Evolutionary conservation across 1,284 basidiomycete genomes (phyloP).

Genomic region (Schizophyllum amplum): DNA sequence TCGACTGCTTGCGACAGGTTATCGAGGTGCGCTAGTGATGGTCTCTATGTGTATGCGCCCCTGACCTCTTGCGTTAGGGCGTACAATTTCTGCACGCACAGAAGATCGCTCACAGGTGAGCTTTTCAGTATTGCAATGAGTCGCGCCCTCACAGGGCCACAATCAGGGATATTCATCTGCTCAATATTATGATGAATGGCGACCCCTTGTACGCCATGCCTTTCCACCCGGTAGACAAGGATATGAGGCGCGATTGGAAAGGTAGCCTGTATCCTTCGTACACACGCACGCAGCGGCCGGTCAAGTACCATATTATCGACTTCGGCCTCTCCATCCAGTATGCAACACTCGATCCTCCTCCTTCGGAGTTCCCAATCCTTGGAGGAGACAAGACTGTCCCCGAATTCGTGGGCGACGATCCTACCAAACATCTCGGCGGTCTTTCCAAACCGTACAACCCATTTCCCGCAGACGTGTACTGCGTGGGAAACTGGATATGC

Average conservation of each 20-base stretch:
- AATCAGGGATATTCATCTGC: not conserved
- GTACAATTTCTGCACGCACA: not conserved
- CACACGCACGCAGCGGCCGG: constrained; percentile 22
- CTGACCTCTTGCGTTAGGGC: not conserved
- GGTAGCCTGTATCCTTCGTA: not conserved
- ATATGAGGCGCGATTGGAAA: not conserved
- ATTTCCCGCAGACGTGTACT: constrained; percentile 1
- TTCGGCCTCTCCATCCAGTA: constrained; percentile 24
- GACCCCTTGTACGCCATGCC: not conserved
- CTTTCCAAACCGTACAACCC: not conserved
- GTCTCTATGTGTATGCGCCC: not conserved
- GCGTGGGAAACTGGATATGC: constrained; percentile 1
- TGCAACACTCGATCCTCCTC: constrained; percentile 10
- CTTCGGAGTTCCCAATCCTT: constrained; percentile 23
- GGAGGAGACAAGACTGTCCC: constrained; percentile 28
- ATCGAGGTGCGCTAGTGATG: not conserved
- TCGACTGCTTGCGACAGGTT: not conserved
- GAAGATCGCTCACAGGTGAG: not conserved
- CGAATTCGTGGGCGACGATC: constrained; percentile 1
- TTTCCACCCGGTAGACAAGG: not conserved
- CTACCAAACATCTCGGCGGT: too few relatives aligned
- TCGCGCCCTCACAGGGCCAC: not conserved
- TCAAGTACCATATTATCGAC: constrained; percentile 26
- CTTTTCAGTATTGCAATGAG: not conserved
- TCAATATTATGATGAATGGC: not conserved